Conservation (phyloP, 129 eudicot genomes). For the Apium graveolens region DNA sequence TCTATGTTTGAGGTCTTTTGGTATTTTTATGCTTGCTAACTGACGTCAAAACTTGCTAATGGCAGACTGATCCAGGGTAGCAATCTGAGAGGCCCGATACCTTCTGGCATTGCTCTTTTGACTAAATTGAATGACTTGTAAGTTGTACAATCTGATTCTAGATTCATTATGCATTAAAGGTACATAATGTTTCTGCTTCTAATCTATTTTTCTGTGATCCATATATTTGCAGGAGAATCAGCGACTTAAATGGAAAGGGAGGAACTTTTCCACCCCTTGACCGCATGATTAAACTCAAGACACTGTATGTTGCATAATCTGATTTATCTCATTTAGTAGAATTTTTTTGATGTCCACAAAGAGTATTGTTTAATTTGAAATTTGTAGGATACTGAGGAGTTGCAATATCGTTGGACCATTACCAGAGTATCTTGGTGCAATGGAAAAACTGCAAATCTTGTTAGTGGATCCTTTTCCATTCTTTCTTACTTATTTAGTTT, state of each 20-base stretch:
- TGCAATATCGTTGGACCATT: conserved; percentile 63
- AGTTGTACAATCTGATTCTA: conserved; percentile 10
- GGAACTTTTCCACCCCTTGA: conserved; percentile 39
- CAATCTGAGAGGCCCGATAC: conserved; percentile 50
- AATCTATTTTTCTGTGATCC: not conserved
- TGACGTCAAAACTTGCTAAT: not conserved
- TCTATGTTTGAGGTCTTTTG: not conserved
- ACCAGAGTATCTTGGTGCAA: conserved; percentile 41
- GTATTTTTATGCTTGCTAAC: not conserved
- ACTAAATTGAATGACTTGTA: conserved; percentile 40
- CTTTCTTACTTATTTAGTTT: not conserved
- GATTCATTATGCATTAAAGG: not conserved
- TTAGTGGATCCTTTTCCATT: conserved; percentile 31
- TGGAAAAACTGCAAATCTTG: conserved; percentile 39
- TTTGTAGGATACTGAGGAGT: conserved; percentile 66
- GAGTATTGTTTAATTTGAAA: not conserved
- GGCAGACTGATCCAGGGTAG: conserved; percentile 41
- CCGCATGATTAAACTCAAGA: conserved; percentile 26
- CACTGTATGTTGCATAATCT: conserved; percentile 32
- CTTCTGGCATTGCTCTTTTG: conserved; percentile 47
- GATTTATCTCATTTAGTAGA: not conserved
- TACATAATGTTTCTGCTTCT: not conserved
- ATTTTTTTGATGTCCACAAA: not conserved
- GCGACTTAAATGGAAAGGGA: conserved; percentile 51
- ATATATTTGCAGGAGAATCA: conserved; percentile 52